Base-by-base conservation (phyloP, 148 eudicot species). In the Amaranthus palmeri region DNA sequence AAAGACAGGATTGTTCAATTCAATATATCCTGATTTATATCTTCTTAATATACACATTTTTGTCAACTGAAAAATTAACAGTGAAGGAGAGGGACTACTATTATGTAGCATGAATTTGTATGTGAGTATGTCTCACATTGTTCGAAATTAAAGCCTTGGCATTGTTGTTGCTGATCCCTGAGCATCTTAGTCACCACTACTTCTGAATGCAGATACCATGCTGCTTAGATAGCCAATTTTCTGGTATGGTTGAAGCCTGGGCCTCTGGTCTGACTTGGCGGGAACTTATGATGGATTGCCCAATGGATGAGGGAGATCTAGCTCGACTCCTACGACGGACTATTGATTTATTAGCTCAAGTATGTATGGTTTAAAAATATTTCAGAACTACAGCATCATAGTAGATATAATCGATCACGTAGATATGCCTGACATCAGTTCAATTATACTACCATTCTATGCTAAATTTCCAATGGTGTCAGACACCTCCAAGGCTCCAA, bases 201-300 rank as follows among this genome's bases (percentile, higher is more conserved):
- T 52, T 42, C 80, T 69, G 18, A 41, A 36, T 82, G 61, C 90
- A 95, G 97, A 86, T 91, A 78, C 74, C 97, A 57, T 95, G 99
- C 88, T 91, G 92, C 80, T 84, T 95, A 85, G 99, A 95, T 86
- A 83, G 89, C 85, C 99, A 95, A 80, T 95, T 95, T 77, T 74
- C 85, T 73, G 99, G 99, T 62, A 92, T 95, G 92, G 92, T 95
- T 65, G 99, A 95, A 83, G 99, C 97, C 36, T 91, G 97, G 99
- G 98, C 98, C 68, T 95, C 99, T 69, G 99, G 99, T 69, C 83
- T 91, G 68, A 88, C 99, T 55, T 95, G 99, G 99, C 83, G 85
- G 76, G 99, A 95, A 80, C 82, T 95, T 50, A 95, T 92, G 99
- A 95, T 95, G 96, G 99, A 95, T 60, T 91, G 97, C 80, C 96